A percentile compares a stretch with the other conserved stretches of the same genome.
These are phyloP conservation scores for Rosa rugosa DNA, from an alignment of 306 rosid genomes.

Conservation along the genomic window DNA sequence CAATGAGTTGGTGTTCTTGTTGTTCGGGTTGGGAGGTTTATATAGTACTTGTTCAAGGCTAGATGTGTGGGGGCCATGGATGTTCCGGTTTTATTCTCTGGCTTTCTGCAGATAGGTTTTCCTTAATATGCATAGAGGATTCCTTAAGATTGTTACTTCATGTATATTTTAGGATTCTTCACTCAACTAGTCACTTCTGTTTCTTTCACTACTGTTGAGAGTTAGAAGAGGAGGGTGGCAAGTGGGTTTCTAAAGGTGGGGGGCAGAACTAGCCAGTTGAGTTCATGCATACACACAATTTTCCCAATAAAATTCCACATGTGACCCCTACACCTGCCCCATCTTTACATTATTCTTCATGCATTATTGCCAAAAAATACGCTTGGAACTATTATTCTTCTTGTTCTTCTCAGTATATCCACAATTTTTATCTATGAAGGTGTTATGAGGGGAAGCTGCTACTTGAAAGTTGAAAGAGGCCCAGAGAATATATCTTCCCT, in stretches of 20 bases:
- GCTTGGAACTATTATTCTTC: slow-evolving; percentile 31
- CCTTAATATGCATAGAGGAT: slow-evolving; percentile 28
- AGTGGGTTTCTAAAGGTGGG: slow-evolving; percentile 29
- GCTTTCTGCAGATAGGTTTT: slow-evolving; percentile 31
- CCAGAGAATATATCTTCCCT: slow-evolving; percentile 40
- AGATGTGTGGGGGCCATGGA: slow-evolving; percentile 40
- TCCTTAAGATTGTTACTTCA: slow-evolving; percentile 28
- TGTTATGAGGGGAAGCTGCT: slow-evolving; percentile 68
- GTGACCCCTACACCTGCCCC: slow-evolving; percentile 29
- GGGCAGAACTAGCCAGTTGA: slow-evolving; percentile 24
- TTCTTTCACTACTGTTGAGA: slow-evolving; percentile 20
- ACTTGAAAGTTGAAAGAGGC: slow-evolving; percentile 40
- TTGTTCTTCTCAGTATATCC: slow-evolving; percentile 37
- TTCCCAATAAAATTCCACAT: slow-evolving; percentile 32
- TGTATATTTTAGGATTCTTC: slow-evolving; percentile 9
- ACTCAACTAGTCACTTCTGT: slow-evolving; percentile 16
- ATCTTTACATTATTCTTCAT: slow-evolving; percentile 73
- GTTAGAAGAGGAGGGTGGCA: slow-evolving; percentile 30
- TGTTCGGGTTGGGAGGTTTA: slow-evolving; percentile 43
- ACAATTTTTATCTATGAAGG: slow-evolving; percentile 38
- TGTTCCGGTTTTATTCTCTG: slow-evolving; percentile 46
- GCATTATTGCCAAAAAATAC: slow-evolving; percentile 68
- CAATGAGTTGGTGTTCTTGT: slow-evolving; percentile 46
- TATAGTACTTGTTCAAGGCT: slow-evolving; percentile 48
- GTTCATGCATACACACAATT: slow-evolving; percentile 36